phyloP scores from a whole-genome alignment of 148 eudicot genomes.

The Fagopyrum esculentum region DNA sequence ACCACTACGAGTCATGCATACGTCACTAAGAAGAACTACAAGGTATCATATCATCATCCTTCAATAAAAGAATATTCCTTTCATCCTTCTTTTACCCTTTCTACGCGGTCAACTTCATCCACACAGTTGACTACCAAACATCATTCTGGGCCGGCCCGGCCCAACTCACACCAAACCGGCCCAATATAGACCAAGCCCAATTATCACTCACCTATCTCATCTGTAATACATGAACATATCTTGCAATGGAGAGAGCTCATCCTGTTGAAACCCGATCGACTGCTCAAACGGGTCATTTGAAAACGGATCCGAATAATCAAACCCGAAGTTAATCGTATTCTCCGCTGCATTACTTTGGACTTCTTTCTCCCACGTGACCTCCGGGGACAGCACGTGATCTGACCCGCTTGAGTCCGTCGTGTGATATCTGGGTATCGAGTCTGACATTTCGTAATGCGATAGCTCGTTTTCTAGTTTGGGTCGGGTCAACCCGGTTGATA shows the following conservation, averaged over 20 bases:
- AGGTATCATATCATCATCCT: background rate
- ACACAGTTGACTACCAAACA: background rate
- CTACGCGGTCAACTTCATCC: background rate
- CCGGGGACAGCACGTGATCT: constrained; percentile 12
- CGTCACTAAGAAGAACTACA: background rate
- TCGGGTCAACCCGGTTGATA: background rate
- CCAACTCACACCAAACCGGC: background rate
- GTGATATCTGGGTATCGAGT: constrained; percentile 9
- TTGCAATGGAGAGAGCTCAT: constrained; percentile 6
- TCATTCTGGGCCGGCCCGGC: background rate
- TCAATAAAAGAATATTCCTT: constrained; percentile 4
- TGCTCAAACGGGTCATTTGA: constrained; percentile 5
- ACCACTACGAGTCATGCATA: background rate
- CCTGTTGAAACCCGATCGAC: background rate
- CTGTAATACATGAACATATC: constrained; percentile 9
- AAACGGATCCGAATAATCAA: background rate
- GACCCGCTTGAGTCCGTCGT: constrained; percentile 16
- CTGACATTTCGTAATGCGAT: background rate
- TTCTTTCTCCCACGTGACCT: constrained; percentile 9
- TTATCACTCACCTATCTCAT: background rate
- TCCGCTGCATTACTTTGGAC: constrained; percentile 7
- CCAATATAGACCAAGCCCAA: background rate
- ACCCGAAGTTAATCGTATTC: background rate
- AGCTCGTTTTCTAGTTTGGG: background rate
- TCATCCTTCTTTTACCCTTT: background rate